Percentiles rank a stretch among this genome's conserved stretches.
phyloP scores from a whole-genome alignment of 257 asterid species.

The Eustoma russellianum region DNA sequence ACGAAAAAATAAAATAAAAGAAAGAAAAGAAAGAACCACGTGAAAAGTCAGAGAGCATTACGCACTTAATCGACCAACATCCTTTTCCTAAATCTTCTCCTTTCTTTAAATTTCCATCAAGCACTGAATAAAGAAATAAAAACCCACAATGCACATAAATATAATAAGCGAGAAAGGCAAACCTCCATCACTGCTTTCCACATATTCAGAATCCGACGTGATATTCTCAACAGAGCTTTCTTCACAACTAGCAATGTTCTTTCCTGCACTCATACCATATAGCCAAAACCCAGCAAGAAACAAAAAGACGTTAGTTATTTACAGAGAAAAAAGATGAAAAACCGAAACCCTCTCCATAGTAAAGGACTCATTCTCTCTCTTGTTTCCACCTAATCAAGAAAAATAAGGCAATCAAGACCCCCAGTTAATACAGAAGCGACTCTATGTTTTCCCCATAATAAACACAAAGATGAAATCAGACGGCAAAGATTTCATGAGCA shows the following conservation, averaged over 20 bases:
- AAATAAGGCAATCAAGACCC: background rate
- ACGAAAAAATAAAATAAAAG: no score
- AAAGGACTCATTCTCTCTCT: background rate
- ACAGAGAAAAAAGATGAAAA: no score
- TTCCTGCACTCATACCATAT: constrained; percentile 4
- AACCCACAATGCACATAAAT: no score
- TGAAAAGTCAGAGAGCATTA: no score
- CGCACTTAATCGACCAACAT: no score
- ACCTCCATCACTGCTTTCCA: no score
- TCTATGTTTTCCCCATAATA: background rate
- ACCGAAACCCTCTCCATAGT: no score
- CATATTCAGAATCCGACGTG: constrained; percentile 9
- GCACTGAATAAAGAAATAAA: no score
- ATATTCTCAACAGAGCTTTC: constrained; percentile 1
- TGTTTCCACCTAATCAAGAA: background rate
- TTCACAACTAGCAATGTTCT: background rate
- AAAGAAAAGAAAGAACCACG: no score
- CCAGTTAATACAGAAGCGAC: background rate
- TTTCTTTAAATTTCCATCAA: no score
- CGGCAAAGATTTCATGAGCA: background rate
- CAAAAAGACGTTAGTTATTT: background rate
- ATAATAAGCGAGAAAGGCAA: no score
- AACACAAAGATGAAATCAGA: background rate
- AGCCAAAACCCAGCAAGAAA: background rate
- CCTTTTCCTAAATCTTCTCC: no score